These are phyloP conservation scores for Rugonectria rugulosa DNA, from an alignment of 2,329 filamentous ascomycete genomes.

Conservation along the genomic window DNA sequence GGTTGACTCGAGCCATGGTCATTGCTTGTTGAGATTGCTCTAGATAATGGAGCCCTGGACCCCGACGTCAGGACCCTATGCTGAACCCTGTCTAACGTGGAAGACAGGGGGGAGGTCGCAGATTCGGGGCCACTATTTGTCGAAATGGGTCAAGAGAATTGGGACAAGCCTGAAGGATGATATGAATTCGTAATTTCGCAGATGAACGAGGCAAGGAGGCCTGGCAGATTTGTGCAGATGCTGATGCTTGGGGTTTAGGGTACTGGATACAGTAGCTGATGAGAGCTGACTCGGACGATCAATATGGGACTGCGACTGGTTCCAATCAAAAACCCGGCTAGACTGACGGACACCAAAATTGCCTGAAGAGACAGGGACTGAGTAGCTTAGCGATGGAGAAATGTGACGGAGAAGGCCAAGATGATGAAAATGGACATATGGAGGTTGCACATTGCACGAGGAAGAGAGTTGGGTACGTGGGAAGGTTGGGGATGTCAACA, in stretches of 20 bases:
- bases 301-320: conserved; percentile 1
- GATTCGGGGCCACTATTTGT: conserved; percentile 28
- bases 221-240: conserved; percentile 5
- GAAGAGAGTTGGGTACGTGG: neutral
- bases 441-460: neutral
- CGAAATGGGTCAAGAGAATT: conserved; percentile 27
- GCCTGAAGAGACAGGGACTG: neutral
- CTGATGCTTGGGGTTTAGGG: neutral
- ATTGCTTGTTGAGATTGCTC: conserved; percentile 19
- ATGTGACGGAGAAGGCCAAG: conserved; percentile 1
- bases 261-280: neutral
- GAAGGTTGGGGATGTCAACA: conserved; percentile 3
- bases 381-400: conserved; percentile 6
- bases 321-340: neutral
- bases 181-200: conserved; percentile 42
- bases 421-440: neutral
- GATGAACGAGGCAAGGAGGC: conserved; percentile 34
- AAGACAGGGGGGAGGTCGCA: conserved; percentile 27
- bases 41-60: conserved; percentile 20
- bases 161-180: conserved; percentile 17
- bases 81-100: conserved; percentile 23
- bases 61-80: conserved; percentile 15
- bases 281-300: neutral
- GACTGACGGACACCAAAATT: conserved; percentile 9
- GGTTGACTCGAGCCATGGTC: conserved; percentile 34